A percentile compares a stretch with the other conserved stretches of the same genome.
These are phyloP conservation scores for Solioccasus polychromus DNA, from an alignment of 768 basidiomycete species.

Conservation along the genomic window DNA sequence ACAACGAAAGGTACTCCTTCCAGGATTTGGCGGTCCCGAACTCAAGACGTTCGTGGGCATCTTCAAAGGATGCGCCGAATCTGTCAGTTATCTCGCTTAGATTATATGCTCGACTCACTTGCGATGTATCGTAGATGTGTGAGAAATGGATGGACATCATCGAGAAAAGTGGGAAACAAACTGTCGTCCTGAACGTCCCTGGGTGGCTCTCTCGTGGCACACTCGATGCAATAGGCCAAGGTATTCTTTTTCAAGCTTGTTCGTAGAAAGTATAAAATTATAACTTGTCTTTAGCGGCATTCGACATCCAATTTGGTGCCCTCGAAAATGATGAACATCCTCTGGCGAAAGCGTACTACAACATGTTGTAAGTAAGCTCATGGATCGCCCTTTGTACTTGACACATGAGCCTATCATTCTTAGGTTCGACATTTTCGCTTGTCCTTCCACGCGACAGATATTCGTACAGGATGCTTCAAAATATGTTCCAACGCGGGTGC, in stretches of 20 bases:
- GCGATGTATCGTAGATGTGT: slow-evolving; percentile 14
- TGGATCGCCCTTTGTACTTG: too few relatives aligned
- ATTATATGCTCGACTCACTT: background rate
- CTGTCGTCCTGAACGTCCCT: too few relatives aligned
- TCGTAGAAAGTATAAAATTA: too few relatives aligned
- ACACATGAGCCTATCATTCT: slow-evolving; percentile 15
- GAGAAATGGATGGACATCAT: too few relatives aligned
- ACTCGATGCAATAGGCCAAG: too few relatives aligned
- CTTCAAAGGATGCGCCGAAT: slow-evolving; percentile 38
- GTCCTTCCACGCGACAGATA: slow-evolving; percentile 15
- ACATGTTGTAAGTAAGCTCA: slow-evolving; percentile 10
- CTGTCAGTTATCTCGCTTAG: slow-evolving; percentile 12
- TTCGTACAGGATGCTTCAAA: slow-evolving; percentile 13
- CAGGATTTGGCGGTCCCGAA: slow-evolving; percentile 53
- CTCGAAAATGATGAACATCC: slow-evolving; percentile 12
- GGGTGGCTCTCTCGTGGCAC: too few relatives aligned
- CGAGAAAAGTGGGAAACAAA: too few relatives aligned
- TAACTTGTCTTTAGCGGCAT: too few relatives aligned
- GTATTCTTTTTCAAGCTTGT: too few relatives aligned
- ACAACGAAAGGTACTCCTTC: slow-evolving; percentile 52
- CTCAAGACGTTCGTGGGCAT: slow-evolving; percentile 49
- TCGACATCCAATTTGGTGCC: slow-evolving; percentile 38
- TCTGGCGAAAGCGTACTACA: slow-evolving; percentile 8
- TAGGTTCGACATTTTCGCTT: slow-evolving; percentile 17
- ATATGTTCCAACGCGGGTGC: slow-evolving; percentile 17